Conservation (phyloP, 2,329 filamentous ascomycete genomes). For the Phoma sp. region DNA sequence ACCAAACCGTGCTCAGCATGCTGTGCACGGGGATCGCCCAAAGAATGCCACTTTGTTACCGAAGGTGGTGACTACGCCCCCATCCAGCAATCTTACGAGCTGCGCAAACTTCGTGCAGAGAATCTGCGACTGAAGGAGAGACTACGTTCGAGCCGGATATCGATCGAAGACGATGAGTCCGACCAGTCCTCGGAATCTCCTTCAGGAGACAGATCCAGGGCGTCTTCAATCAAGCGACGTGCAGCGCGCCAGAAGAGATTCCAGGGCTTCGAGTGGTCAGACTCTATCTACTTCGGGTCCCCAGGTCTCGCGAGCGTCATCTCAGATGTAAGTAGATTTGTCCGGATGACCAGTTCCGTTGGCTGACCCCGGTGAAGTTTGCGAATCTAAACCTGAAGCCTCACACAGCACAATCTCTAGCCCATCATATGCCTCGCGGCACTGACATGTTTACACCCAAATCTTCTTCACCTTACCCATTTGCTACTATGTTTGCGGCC, state of each 20-base stretch:
- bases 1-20: constrained; percentile 58
- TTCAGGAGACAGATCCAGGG: constrained; percentile 24
- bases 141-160: constrained; percentile 41
- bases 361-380: constrained; percentile 46
- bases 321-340: constrained; percentile 48
- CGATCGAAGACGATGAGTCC: constrained; percentile 48
- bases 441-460: constrained; percentile 51
- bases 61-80: constrained; percentile 55
- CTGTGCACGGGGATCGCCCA: constrained; percentile 55
- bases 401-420: constrained; percentile 45
- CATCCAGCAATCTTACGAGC: constrained; percentile 56
- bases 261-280: constrained; percentile 47
- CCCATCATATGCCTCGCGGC: constrained; percentile 51
- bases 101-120: constrained; percentile 54
- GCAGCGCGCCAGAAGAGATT: constrained; percentile 46
- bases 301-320: constrained; percentile 57
- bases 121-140: constrained; percentile 54
- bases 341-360: not conserved
- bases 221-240: constrained; percentile 31
- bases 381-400: constrained; percentile 49
- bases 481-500: constrained; percentile 52
- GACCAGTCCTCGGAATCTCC: constrained; percentile 33
- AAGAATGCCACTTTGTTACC: constrained; percentile 55
- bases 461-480: constrained; percentile 50
- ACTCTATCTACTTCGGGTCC: constrained; percentile 58